Base-by-base conservation (phyloP, 371 early-diverging fungal species). In the Rhizomucor miehei region DNA sequence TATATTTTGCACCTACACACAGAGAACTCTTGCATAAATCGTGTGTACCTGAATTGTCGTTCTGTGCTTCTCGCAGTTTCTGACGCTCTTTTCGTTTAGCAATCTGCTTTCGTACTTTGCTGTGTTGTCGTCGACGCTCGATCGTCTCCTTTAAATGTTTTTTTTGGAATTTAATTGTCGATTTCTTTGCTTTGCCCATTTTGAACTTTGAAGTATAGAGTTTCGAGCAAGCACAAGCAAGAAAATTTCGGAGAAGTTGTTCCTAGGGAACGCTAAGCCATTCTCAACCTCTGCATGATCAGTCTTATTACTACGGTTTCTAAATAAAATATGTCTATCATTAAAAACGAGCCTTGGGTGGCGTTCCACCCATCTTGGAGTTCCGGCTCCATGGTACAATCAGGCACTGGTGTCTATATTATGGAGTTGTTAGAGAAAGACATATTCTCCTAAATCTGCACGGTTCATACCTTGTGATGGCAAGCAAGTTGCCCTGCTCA, bases 161-260 rank as follows among this genome's bases (percentile, higher is more conserved):
- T 75, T 91, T 89, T 67, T 89, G 86, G 67, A 89, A 94, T 79
- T 91, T 94, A 69, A 87, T 90, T 5, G 91, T 92, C 11, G 88
- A 65, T 66, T 95, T 95, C 63, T 86, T 90, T 36, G 73, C 84
- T 74, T 91, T 90, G 41, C 41, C 41, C 41, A 41, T 41, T 29
- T 29, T 29, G 5, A 29, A 29, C n/a, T n/a, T n/a, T n/a, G n/a
- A n/a, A n/a, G n/a, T n/a, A n/a, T n/a, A n/a, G n/a, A n/a, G n/a
- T n/a, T n/a, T n/a, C n/a, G n/a, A n/a, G n/a, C n/a, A n/a, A n/a
- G n/a, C n/a, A n/a, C n/a, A n/a, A n/a, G n/a, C n/a, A n/a, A n/a
- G n/a, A n/a, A n/a, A n/a, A n/a, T n/a, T n/a, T n/a, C n/a, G n/a
- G n/a, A n/a, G n/a, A n/a, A n/a, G n/a, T n/a, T n/a, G n/a, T n/a